Base-by-base conservation (phyloP, 2,329 filamentous ascomycete species). In the Dissoconium aciculare region DNA sequence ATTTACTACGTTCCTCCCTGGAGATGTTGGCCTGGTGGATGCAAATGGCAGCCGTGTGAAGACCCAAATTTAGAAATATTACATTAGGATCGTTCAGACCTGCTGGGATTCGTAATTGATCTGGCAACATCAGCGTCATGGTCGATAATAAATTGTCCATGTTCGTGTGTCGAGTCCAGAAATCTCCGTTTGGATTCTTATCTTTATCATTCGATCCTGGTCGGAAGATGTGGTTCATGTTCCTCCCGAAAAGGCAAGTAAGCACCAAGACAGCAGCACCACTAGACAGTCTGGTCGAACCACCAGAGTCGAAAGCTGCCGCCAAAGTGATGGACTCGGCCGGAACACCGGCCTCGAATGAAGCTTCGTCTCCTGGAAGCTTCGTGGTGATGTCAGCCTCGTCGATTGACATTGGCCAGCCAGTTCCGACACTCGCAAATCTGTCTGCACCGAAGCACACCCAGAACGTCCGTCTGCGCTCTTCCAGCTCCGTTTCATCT, bases 11-110 rank as follows among this genome's bases (percentile, higher is more conserved):
- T 47, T 95, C 87, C 0, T 85, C 84, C 53, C 94, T 95, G 66
- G 87, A 94, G 12, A 98, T 95, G 15, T 89, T 89, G 2, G 87
- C 89, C 58, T 98, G 89, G 49, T 98, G 89, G n/a, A 98, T 63
- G 53, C 87, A 95, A 32, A 98, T 95, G 2, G 83, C 84, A 1
- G 85, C 92, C 0, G 89, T 93, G 52, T 95, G 85, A 17, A 98
- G 83, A 50, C 81, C 84, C 83, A 98, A 93, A 47, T 95, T 95
- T 34, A 80, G 74, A 52, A 94, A 95, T 4, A 95, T 74, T 32
- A 87, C 74, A 41, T 94, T 95, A 3, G 84, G 69, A 47, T 85
- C 78, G 11, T 65, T 60, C 17, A 93, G 59, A 1, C 82, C 83
- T 11, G 61, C 59, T 0, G 89, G 84, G 17, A 95, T 62, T 43